Percentiles rank a stretch among this genome's conserved stretches.
phyloP scores from a whole-genome alignment of 176 grass and related monocot species.

The Cenchrus americanus region DNA sequence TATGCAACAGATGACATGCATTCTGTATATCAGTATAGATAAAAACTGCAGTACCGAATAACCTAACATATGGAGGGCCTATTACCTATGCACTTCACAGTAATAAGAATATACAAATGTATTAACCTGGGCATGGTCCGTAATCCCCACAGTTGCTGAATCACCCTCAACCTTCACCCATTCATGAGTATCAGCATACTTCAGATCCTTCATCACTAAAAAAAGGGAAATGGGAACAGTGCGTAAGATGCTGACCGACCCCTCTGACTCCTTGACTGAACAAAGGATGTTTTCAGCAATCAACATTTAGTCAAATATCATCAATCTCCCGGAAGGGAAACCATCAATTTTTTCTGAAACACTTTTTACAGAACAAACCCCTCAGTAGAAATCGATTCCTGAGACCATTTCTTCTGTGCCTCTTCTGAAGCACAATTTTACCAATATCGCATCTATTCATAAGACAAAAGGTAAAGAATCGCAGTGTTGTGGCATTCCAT shows the following conservation, averaged over 20 bases:
- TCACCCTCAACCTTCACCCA: conserved; percentile 87
- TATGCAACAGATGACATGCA: not conserved
- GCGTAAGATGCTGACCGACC: not conserved
- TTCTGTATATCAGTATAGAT: not conserved
- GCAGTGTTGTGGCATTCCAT: not conserved
- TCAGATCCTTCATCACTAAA: conserved; percentile 88
- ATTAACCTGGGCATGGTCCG: conserved; percentile 96
- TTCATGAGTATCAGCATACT: conserved; percentile 91
- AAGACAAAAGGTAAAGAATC: not conserved
- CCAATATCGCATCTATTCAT: not conserved
- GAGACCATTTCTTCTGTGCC: not conserved
- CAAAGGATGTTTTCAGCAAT: not conserved
- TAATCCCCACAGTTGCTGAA: conserved; percentile 88
- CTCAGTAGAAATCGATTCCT: conserved; percentile 1
- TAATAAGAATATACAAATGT: not conserved
- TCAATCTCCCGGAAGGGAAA: not conserved
- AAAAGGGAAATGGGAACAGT: conserved; percentile 35
- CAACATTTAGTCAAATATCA: not conserved
- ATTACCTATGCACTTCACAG: not conserved
- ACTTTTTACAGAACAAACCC: not conserved
- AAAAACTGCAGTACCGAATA: not conserved
- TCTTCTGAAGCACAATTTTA: not conserved
- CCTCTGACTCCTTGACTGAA: not conserved
- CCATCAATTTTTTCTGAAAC: not conserved
- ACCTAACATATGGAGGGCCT: not conserved